phyloP scores from a whole-genome alignment of 768 basidiomycete species.

The Panellus pusillus region DNA sequence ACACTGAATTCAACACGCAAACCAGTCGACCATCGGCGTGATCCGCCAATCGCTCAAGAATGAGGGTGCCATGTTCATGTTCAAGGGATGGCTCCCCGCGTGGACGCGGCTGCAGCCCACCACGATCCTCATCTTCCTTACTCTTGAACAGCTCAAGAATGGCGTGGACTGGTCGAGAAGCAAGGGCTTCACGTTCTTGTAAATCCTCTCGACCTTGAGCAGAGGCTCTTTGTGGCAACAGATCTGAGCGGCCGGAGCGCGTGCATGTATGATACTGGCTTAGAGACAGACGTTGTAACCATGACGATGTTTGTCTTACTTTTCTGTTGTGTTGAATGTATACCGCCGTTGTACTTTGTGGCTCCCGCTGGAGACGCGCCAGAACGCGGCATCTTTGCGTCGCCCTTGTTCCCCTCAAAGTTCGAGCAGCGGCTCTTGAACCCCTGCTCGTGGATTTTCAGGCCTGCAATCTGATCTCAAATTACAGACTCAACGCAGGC shows the following conservation, averaged over 20 bases:
- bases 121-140: slow-evolving; percentile 85
- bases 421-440: no score
- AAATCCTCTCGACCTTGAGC: background rate
- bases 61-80: slow-evolving; percentile 89
- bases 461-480: no score
- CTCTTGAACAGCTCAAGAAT: slow-evolving; percentile 79
- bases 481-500: no score
- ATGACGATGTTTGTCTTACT: no score
- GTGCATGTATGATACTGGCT: background rate
- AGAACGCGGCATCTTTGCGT: no score
- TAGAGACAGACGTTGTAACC: background rate
- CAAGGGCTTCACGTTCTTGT: slow-evolving; percentile 37
- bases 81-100: slow-evolving; percentile 89
- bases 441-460: no score
- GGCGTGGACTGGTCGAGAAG: slow-evolving; percentile 59
- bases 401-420: no score
- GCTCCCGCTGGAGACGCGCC: no score
- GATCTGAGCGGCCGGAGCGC: background rate
- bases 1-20: slow-evolving; percentile 5
- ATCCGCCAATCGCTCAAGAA: slow-evolving; percentile 66
- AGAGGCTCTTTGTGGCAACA: background rate
- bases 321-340: no score
- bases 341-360: no score
- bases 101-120: slow-evolving; percentile 86
- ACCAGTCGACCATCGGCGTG: slow-evolving; percentile 67